Evolutionary conservation across 495 filamentous ascomycete genomes (phyloP).

Genomic region (Penicillium diatomitis): DNA sequence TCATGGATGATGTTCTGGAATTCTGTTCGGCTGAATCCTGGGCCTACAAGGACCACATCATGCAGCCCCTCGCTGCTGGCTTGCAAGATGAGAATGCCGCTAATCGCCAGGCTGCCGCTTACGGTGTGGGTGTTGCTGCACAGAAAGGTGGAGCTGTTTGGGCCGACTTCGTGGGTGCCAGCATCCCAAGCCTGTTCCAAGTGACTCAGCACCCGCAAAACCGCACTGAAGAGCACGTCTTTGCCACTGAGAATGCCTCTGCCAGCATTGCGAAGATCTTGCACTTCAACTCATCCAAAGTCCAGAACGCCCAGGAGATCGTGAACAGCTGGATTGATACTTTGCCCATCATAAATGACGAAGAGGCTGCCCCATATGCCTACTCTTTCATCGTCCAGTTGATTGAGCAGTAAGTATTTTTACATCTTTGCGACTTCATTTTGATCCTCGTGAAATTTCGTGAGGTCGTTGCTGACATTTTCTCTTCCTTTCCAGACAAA

Average conservation of each 20-base stretch:
- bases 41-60: conserved; percentile 74
- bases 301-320: conserved; percentile 63
- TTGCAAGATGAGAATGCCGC: conserved; percentile 77
- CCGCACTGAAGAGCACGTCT: conserved; percentile 86
- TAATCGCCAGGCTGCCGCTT: conserved; percentile 92
- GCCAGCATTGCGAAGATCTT: conserved; percentile 95
- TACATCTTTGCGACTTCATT: not conserved
- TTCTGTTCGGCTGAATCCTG: conserved; percentile 84
- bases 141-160: conserved; percentile 81
- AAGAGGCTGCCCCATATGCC: conserved; percentile 94
- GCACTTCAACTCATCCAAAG: conserved; percentile 71
- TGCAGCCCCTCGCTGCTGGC: conserved; percentile 73
- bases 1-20: conserved; percentile 96
- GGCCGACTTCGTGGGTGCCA: conserved; percentile 71
- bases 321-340: conserved; percentile 78
- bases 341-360: conserved; percentile 86
- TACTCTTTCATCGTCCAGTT: conserved; percentile 86
- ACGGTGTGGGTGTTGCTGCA: conserved; percentile 92
- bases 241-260: conserved; percentile 95
- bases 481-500: conserved; percentile 51
- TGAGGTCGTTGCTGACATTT: conserved; percentile 1
- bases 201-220: conserved; percentile 71
- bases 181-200: conserved; percentile 73
- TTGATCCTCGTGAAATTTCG: not conserved
- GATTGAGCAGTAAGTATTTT: conserved; percentile 80